These are phyloP conservation scores for Vachellia pachyceras DNA, from an alignment of 306 rosid species.

Conservation along the genomic window DNA sequence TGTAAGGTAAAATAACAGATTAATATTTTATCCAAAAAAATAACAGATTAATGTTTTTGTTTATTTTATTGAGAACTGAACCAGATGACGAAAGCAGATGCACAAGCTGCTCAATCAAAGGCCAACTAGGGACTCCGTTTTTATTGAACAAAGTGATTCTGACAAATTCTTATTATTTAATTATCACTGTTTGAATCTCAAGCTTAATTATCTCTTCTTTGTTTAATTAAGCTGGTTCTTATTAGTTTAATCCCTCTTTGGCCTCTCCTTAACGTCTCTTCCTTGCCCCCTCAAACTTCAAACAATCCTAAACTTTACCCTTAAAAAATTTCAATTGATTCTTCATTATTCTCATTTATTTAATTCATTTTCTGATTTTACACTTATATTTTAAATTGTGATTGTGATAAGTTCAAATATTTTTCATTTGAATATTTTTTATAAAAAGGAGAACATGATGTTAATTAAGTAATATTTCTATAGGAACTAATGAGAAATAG, in stretches of 20 bases:
- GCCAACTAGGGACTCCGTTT: conserved; percentile 34
- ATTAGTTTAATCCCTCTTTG: conserved; percentile 42
- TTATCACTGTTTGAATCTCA: conserved; percentile 46
- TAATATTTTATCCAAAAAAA: no score
- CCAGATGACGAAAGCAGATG: conserved; percentile 59
- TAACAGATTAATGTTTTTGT: no score
- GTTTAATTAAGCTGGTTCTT: conserved; percentile 25
- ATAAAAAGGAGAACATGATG: no score
- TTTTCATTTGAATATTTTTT: neutral
- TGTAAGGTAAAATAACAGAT: neutral
- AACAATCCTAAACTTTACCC: neutral
- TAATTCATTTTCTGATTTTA: neutral
- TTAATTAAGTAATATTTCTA: no score
- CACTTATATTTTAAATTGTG: neutral
- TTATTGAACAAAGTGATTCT: conserved; percentile 45
- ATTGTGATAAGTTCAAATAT: neutral
- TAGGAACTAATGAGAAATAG: no score
- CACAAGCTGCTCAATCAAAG: conserved; percentile 41
- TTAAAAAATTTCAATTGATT: neutral
- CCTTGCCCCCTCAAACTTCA: conserved; percentile 23
- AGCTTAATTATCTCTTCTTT: neutral
- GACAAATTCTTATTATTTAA: conserved; percentile 13
- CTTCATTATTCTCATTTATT: neutral
- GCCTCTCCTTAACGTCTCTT: conserved; percentile 63
- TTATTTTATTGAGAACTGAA: neutral